These are phyloP conservation scores for Linnemannia zychae DNA, from an alignment of 192 early-diverging fungal species.

Conservation along the genomic window DNA sequence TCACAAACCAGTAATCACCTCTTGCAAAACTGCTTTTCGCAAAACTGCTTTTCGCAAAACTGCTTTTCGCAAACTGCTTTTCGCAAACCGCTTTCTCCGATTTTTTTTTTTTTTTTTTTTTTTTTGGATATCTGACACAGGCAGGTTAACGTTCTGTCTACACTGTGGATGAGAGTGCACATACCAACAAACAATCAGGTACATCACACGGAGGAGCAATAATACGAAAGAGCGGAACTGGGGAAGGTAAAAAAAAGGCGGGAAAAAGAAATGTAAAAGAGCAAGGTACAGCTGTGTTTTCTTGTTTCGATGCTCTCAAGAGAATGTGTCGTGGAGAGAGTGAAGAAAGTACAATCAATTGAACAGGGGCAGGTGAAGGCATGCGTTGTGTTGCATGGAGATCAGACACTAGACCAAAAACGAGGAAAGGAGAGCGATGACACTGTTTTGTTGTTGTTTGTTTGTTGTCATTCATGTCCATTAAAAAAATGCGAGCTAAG, in stretches of 20 bases:
- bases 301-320: neutral
- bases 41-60: too few relatives aligned
- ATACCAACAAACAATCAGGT: neutral
- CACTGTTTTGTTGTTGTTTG: too few relatives aligned
- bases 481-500: too few relatives aligned
- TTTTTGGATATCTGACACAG: neutral
- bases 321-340: too few relatives aligned
- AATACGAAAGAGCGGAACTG: neutral
- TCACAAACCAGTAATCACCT: too few relatives aligned
- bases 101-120: slow-evolving; percentile 3
- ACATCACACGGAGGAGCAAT: neutral
- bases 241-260: neutral
- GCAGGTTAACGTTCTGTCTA: neutral
- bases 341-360: too few relatives aligned
- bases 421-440: too few relatives aligned
- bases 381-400: too few relatives aligned
- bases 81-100: slow-evolving; percentile 1
- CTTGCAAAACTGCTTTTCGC: neutral
- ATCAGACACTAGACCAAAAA: too few relatives aligned
- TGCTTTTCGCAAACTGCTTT: neutral
- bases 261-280: neutral
- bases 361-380: too few relatives aligned
- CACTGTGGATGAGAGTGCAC: neutral
- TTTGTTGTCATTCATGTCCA: too few relatives aligned
- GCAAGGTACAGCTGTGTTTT: too few relatives aligned